Evolutionary conservation across 2,329 filamentous ascomycete genomes (phyloP), one percentile per base, ranked within the genome.

Genomic region (Hymenoscyphus albidus): DNA sequence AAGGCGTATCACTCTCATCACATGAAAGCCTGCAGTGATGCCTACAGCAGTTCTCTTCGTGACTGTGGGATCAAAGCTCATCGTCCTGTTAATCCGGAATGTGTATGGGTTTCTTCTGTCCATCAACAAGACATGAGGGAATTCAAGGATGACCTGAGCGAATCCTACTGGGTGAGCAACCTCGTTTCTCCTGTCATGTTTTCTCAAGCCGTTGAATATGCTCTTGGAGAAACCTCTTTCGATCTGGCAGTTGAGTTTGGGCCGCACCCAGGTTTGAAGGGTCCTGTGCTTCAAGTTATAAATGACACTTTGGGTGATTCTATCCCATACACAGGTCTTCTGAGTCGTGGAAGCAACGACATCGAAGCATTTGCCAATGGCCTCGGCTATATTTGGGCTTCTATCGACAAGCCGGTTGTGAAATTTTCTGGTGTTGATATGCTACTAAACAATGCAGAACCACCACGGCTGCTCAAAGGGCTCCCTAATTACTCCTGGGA

Each of bases 101-200:
- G 10, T 81, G 81, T 66, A 81, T 81, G 81, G 74, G 74, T 9
- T 1, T 69, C 68, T 3, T 68, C 65, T 60, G 68, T 68, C 5
- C n/a, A 35, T 42, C 14, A 61, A 64, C 39, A 67, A 48, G n/a
- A 22, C 22, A 9, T 5, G 9, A 16, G 58, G 14, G 35, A 51
- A n/a, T 16, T 3, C 13, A 10, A 42, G 22, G 62, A 62, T 44
- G 59, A 62, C 38, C 58, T 70, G 22, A 60, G 32, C 2, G 64
- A 51, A 1, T 9, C 27, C 12, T 72, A 72, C 39, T 72, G 70
- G 70, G 62, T 60, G 35, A 68, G 74, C 1, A 84, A 83, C 61
- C 71, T 84, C 69, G 64, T 70, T 0, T 69, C 70, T 2, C 64
- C 77, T 0, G 82, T 84, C 10, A 72, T 77, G 6, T 83, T 81